phyloP scores from a whole-genome alignment of 345 rosid species.

The Populus alba region DNA sequence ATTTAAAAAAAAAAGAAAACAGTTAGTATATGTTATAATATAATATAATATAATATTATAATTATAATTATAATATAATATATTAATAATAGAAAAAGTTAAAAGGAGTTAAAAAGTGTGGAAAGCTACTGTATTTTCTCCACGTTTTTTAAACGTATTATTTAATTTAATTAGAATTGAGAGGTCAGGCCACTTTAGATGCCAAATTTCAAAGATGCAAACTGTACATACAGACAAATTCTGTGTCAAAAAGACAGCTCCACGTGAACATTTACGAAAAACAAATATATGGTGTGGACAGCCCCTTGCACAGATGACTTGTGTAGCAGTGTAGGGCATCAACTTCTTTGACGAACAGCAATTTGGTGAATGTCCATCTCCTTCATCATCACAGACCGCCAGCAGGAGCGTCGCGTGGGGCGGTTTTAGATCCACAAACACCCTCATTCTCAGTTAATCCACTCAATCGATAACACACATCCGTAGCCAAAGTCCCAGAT shows the following conservation, averaged over 20 bases:
- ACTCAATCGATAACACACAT: constrained; percentile 66
- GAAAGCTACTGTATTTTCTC: too few relatives aligned
- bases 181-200: too few relatives aligned
- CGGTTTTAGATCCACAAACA: constrained; percentile 85
- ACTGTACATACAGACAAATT: not conserved
- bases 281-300: not conserved
- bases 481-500: constrained; percentile 72
- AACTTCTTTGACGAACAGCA: constrained; percentile 68
- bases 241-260: too few relatives aligned
- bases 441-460: constrained; percentile 97
- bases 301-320: not conserved
- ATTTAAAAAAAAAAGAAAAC: too few relatives aligned
- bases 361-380: constrained; percentile 95
- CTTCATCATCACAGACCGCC: constrained; percentile 92
- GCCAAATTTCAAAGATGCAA: not conserved
- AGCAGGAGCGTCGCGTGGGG: constrained; percentile 83
- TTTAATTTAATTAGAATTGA: too few relatives aligned
- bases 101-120: too few relatives aligned
- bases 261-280: too few relatives aligned
- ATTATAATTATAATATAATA: too few relatives aligned
- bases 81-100: too few relatives aligned
- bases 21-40: too few relatives aligned
- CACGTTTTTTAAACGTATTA: too few relatives aligned
- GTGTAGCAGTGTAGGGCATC: not conserved
- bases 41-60: too few relatives aligned